Conservation (phyloP, 495 filamentous ascomycete genomes). For the Tuber umbilicatum region DNA sequence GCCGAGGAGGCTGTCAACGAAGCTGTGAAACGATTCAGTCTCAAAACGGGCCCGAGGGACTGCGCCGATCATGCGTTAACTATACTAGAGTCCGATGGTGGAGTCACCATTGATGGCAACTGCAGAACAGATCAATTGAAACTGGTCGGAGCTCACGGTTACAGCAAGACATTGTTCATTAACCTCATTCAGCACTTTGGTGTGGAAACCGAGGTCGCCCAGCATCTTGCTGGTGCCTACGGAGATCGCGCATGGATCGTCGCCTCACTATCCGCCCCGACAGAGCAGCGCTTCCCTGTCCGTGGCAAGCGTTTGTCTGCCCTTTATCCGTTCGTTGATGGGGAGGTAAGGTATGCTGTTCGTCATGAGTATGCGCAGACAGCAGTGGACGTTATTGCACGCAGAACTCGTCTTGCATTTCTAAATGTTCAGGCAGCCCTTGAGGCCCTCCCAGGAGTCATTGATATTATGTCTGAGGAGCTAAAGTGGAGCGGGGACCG, state of each 20-base stretch:
- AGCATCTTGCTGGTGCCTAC: constrained; percentile 82
- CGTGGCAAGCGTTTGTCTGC: constrained; percentile 72
- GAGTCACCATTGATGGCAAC: constrained; percentile 67
- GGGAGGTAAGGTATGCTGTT: constrained; percentile 85
- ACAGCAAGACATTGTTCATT: constrained; percentile 93
- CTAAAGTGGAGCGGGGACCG: constrained; percentile 70
- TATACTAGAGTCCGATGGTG: constrained; percentile 53
- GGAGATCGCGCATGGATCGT: constrained; percentile 96
- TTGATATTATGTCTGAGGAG: constrained; percentile 90
- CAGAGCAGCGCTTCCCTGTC: constrained; percentile 77
- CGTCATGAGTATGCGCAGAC: constrained; percentile 92
- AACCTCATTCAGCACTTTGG: constrained; percentile 97
- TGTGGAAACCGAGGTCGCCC: constrained; percentile 88
- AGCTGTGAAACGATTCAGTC: constrained; percentile 68
- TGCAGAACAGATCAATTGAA: constrained; percentile 91
- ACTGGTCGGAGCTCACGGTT: constrained; percentile 89
- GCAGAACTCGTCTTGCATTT: constrained; percentile 83
- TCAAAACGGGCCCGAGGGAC: constrained; percentile 60
- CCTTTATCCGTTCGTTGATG: constrained; percentile 94
- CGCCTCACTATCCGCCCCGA: constrained; percentile 73
- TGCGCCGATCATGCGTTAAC: neutral
- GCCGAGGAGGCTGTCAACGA: constrained; percentile 94
- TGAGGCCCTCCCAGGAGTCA: constrained; percentile 78
- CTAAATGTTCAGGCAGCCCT: constrained; percentile 92
- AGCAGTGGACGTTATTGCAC: constrained; percentile 81